Evolutionary conservation across 306 rosid species (phyloP).

Genomic region (Dalbergia cultrata): DNA sequence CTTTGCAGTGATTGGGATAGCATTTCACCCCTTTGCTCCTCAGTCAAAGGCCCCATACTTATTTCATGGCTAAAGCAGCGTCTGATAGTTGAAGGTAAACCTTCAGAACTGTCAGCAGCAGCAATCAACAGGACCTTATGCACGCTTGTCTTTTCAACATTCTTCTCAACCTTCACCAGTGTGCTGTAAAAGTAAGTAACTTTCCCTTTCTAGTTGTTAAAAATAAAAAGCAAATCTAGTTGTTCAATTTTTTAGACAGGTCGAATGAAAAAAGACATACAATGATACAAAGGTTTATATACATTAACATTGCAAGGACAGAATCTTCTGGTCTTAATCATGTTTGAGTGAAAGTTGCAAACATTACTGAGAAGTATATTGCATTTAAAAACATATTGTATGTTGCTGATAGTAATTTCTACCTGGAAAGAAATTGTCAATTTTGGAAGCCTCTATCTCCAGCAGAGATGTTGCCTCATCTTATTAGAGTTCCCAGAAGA

Average conservation of each 20-base stretch:
- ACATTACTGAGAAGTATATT: not conserved
- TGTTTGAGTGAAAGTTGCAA: not conserved
- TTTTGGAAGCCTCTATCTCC: slow-evolving; percentile 31
- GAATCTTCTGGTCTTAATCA: not conserved
- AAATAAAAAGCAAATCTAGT: not conserved
- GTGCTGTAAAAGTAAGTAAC: slow-evolving; percentile 44
- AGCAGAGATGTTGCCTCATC: slow-evolving; percentile 13
- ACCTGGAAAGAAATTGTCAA: slow-evolving; percentile 8
- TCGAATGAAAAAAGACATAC: slow-evolving; percentile 13
- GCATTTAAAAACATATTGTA: not conserved
- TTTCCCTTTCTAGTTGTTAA: slow-evolving; percentile 30
- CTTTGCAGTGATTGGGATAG: slow-evolving; percentile 72
- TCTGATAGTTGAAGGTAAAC: slow-evolving; percentile 82
- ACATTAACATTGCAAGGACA: slow-evolving; percentile 19
- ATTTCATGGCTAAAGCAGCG: slow-evolving; percentile 97
- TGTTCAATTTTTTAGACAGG: slow-evolving; percentile 21
- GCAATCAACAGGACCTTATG: slow-evolving; percentile 81
- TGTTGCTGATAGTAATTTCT: not conserved
- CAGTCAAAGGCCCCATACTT: slow-evolving; percentile 86
- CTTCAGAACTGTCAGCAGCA: slow-evolving; percentile 90
- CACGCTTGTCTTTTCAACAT: slow-evolving; percentile 58
- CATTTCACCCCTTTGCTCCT: slow-evolving; percentile 89
- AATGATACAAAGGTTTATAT: not conserved
- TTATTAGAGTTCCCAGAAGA: slow-evolving; percentile 30
- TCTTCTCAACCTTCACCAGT: slow-evolving; percentile 58